These are phyloP conservation scores for Neocallimastix lanati DNA, from an alignment of 192 early-diverging fungal genomes.

Conservation along the genomic window DNA sequence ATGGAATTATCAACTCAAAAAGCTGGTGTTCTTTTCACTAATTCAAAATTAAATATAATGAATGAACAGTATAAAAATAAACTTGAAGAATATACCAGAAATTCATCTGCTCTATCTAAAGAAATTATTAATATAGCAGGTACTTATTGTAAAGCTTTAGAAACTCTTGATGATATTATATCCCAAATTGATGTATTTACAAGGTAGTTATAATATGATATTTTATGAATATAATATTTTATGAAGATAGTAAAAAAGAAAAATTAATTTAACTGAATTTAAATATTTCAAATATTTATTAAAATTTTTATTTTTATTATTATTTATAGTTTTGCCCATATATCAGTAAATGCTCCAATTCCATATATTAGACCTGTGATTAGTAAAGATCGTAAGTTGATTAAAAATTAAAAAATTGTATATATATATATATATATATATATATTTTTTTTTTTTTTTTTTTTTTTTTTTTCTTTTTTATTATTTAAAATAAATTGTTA, in stretches of 20 bases:
- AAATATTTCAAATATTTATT: too few species aligned
- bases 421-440: too few species aligned
- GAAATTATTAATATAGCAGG: slow-evolving; percentile 75
- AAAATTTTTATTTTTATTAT: too few species aligned
- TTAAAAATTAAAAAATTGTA: too few species aligned
- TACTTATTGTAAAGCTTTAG: slow-evolving; percentile 64
- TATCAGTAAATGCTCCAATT: slow-evolving; percentile 57
- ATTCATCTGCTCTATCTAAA: slow-evolving; percentile 57
- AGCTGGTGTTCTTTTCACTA: slow-evolving; percentile 76
- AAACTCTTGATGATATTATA: slow-evolving; percentile 51
- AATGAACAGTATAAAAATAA: slow-evolving; percentile 39
- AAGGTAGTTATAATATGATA: slow-evolving; percentile 32
- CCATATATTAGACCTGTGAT: slow-evolving; percentile 67
- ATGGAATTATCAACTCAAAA: slow-evolving; percentile 79
- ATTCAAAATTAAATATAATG: slow-evolving; percentile 41
- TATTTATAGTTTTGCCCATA: slow-evolving; percentile 59
- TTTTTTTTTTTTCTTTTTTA: too few species aligned
- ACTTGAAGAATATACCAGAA: slow-evolving; percentile 37
- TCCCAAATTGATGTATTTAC: slow-evolving; percentile 76
- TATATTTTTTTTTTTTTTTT: too few species aligned
- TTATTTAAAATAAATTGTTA: too few species aligned
- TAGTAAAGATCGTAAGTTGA: slow-evolving; percentile 16
- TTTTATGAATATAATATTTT: too few species aligned
- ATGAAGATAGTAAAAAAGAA: too few species aligned
- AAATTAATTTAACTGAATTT: too few species aligned